phyloP scores from a whole-genome alignment of 495 filamentous ascomycete species.

The Neurospora sublineolata region DNA sequence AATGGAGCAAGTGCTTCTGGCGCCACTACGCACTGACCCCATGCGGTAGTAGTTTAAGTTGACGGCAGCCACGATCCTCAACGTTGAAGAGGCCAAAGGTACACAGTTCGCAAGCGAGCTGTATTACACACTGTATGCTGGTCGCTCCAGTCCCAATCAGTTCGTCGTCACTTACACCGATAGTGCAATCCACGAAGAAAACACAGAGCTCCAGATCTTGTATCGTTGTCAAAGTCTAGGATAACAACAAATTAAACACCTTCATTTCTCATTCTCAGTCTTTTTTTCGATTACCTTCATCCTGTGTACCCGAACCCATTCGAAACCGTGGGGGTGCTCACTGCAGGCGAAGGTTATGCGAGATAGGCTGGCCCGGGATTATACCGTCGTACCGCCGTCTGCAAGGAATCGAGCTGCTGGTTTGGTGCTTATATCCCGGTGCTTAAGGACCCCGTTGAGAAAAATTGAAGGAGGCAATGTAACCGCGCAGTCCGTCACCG shows the following conservation, averaged over 20 bases:
- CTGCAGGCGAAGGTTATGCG: background rate
- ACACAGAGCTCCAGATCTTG: background rate
- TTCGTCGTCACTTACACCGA: background rate
- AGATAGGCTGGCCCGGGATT: background rate
- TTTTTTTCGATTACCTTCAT: background rate
- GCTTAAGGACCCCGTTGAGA: background rate
- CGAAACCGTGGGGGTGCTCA: background rate
- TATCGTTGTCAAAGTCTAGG: background rate
- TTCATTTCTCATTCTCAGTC: background rate
- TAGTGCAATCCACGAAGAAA: background rate
- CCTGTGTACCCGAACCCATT: background rate
- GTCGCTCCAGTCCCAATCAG: background rate
- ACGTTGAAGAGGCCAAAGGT: background rate
- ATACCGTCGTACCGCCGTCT: background rate
- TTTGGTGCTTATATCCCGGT: background rate
- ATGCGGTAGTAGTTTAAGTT: constrained; percentile 11
- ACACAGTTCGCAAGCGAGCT: background rate
- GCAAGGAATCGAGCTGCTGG: background rate
- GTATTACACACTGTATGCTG: background rate
- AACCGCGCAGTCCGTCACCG: background rate
- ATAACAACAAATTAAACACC: background rate
- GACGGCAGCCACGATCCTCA: constrained; percentile 8
- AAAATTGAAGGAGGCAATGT: background rate
- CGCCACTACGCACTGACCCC: background rate
- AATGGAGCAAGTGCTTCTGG: background rate